Conservation (phyloP, 306 rosid species). For the Aeschynomene evenia region DNA sequence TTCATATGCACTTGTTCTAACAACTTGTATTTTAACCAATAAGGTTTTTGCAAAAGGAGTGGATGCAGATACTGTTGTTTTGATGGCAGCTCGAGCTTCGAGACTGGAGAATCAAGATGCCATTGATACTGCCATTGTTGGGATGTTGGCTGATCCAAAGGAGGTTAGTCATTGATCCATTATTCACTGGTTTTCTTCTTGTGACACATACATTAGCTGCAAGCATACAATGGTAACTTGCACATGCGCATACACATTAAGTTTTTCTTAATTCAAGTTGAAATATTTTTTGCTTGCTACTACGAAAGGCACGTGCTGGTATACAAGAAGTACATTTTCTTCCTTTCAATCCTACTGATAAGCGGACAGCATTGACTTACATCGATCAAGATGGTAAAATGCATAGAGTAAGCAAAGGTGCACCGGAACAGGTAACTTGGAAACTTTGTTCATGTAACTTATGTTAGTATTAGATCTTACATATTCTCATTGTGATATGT, state of each 20-base stretch:
- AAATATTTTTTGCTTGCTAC: constrained; percentile 26
- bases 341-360: constrained; percentile 97
- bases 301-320: constrained; percentile 82
- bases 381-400: constrained; percentile 75
- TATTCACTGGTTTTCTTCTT: not conserved
- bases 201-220: constrained; percentile 4
- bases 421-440: constrained; percentile 87
- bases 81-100: constrained; percentile 98
- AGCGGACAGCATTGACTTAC: constrained; percentile 96
- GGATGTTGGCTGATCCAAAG: constrained; percentile 97
- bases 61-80: constrained; percentile 82
- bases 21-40: constrained; percentile 20
- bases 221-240: not conserved
- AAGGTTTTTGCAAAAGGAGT: constrained; percentile 95
- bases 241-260: not conserved
- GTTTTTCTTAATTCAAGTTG: constrained; percentile 17
- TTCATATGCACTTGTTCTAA: constrained; percentile 13
- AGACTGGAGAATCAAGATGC: constrained; percentile 97
- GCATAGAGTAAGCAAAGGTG: constrained; percentile 99
- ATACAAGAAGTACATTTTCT: constrained; percentile 94
- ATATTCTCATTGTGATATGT: constrained; percentile 29
- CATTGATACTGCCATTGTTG: constrained; percentile 92
- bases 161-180: constrained; percentile 56
- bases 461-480: not conserved
- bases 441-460: not conserved